These are phyloP conservation scores for Monsonia emarginata DNA, from an alignment of 441 rosid species.

Conservation along the genomic window DNA sequence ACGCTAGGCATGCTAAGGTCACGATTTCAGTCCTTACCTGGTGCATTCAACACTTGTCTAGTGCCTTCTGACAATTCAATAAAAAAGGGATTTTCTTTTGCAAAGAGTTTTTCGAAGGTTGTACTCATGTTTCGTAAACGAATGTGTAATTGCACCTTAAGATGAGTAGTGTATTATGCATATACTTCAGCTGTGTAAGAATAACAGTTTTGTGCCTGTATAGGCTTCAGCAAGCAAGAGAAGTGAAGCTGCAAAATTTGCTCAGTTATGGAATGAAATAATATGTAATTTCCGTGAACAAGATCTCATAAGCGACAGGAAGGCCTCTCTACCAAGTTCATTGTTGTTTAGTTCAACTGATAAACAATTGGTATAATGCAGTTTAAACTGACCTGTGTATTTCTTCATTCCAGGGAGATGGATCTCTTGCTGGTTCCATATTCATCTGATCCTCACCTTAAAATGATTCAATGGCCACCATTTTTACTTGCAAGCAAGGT, in stretches of 20 bases:
- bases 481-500: slow-evolving; percentile 99
- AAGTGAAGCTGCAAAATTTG: slow-evolving; percentile 97
- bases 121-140: slow-evolving; percentile 16
- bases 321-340: slow-evolving; percentile 24
- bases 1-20: slow-evolving; percentile 96
- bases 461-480: slow-evolving; percentile 97
- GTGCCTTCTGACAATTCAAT: slow-evolving; percentile 72
- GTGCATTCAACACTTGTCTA: slow-evolving; percentile 76
- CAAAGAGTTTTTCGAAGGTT: slow-evolving; percentile 83
- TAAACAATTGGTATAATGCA: slow-evolving; percentile 12
- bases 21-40: slow-evolving; percentile 89
- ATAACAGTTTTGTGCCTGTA: slow-evolving; percentile 19
- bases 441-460: slow-evolving; percentile 82
- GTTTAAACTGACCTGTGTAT: slow-evolving; percentile 24
- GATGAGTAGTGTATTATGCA: slow-evolving; percentile 9
- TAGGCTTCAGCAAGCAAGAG: slow-evolving; percentile 87
- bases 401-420: slow-evolving; percentile 72
- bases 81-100: slow-evolving; percentile 81
- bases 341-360: slow-evolving; percentile 8
- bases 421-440: slow-evolving; percentile 94
- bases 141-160: slow-evolving; percentile 5
- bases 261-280: slow-evolving; percentile 98
- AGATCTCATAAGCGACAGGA: slow-evolving; percentile 95
- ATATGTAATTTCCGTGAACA: slow-evolving; percentile 93
- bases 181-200: not conserved